These are phyloP conservation scores for Trichosanthes truncata DNA, from an alignment of 306 rosid species.

Conservation along the genomic window DNA sequence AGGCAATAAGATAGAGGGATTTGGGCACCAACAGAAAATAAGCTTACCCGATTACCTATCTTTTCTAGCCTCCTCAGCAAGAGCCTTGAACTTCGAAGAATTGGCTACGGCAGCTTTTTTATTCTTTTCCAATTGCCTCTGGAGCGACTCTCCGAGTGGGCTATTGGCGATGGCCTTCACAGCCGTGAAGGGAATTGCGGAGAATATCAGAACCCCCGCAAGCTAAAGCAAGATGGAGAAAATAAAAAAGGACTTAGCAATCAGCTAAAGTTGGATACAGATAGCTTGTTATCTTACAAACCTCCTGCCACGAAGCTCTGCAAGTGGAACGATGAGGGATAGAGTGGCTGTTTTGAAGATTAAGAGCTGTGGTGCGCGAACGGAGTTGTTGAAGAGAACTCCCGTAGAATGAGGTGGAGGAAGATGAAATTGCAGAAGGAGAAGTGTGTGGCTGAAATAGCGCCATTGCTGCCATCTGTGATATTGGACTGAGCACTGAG, in stretches of 20 bases:
- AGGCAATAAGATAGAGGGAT: background rate
- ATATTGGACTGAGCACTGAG: background rate
- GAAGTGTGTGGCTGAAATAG: slow-evolving; percentile 16
- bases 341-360: slow-evolving; percentile 8
- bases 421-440: slow-evolving; percentile 7
- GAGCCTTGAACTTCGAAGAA: slow-evolving; percentile 47
- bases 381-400: background rate
- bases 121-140: slow-evolving; percentile 42
- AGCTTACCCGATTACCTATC: slow-evolving; percentile 49
- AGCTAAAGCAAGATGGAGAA: slow-evolving; percentile 30
- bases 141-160: slow-evolving; percentile 76
- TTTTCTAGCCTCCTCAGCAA: slow-evolving; percentile 45
- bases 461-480: slow-evolving; percentile 8
- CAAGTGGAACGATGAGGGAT: slow-evolving; percentile 13
- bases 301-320: slow-evolving; percentile 95
- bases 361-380: slow-evolving; percentile 9
- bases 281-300: slow-evolving; percentile 4
- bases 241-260: background rate
- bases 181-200: slow-evolving; percentile 85
- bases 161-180: slow-evolving; percentile 88
- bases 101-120: slow-evolving; percentile 41
- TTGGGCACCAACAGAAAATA: background rate
- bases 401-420: slow-evolving; percentile 8
- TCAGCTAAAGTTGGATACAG: background rate
- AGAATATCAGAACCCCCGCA: slow-evolving; percentile 74